phyloP scores from a whole-genome alignment of 1,284 basidiomycete genomes.

The Xerocomus minutiporus region DNA sequence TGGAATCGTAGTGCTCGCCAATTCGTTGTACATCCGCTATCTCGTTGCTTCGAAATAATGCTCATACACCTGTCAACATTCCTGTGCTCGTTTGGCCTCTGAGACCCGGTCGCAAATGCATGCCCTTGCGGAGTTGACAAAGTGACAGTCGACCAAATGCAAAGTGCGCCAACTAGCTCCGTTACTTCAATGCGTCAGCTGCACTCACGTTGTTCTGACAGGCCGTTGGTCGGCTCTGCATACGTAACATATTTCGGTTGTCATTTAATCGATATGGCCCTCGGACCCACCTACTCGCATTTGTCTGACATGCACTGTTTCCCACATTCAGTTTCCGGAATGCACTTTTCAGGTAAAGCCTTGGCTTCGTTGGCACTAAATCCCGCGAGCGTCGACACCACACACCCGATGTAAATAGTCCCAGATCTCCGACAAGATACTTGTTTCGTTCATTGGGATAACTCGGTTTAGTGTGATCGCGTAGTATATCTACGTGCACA shows the following conservation, averaged over 20 bases:
- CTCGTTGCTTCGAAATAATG: slow-evolving; percentile 22
- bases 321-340: slow-evolving; percentile 28
- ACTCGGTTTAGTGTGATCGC: slow-evolving; percentile 38
- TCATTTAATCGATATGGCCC: slow-evolving; percentile 37
- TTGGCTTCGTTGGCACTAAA: slow-evolving; percentile 33
- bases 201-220: slow-evolving; percentile 32
- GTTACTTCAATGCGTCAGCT: slow-evolving; percentile 26
- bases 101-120: slow-evolving; percentile 31
- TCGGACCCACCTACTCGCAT: slow-evolving; percentile 37
- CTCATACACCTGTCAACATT: slow-evolving; percentile 23
- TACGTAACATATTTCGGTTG: slow-evolving; percentile 37
- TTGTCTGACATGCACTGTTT: slow-evolving; percentile 32
- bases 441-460: slow-evolving; percentile 36
- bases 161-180: slow-evolving; percentile 33
- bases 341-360: slow-evolving; percentile 32
- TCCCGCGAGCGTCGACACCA: slow-evolving; percentile 38
- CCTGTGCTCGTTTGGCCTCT: slow-evolving; percentile 18
- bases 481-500: slow-evolving; percentile 40
- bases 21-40: slow-evolving; percentile 25
- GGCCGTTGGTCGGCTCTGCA: slow-evolving; percentile 20
- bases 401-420: slow-evolving; percentile 32
- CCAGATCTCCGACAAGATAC: slow-evolving; percentile 38
- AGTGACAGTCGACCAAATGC: slow-evolving; percentile 28
- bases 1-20: slow-evolving; percentile 25
- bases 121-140: slow-evolving; percentile 29